A percentile compares a stretch with the other conserved stretches of the same genome.
phyloP scores from a whole-genome alignment of 164 flowering plant genomes.

The Chloranthus sessilifolius region DNA sequence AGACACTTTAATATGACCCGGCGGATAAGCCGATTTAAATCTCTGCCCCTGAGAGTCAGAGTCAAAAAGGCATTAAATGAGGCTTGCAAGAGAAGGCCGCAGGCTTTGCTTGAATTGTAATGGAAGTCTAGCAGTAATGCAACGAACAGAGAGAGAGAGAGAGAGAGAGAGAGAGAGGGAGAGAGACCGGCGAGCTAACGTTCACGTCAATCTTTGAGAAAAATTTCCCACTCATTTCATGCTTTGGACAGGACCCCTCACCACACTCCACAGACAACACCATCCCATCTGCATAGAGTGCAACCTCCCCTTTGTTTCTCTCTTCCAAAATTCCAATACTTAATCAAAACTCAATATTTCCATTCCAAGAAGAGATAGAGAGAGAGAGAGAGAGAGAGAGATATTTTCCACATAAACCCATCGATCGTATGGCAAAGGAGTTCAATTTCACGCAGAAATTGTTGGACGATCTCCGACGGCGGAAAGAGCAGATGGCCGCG shows the following conservation, averaged over 20 bases:
- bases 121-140: conserved; percentile 33
- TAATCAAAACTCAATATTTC: neutral
- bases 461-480: conserved; percentile 62
- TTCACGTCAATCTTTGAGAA: conserved; percentile 51
- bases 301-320: neutral
- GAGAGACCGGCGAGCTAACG: conserved; percentile 44
- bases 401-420: neutral
- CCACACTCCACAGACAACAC: conserved; percentile 52
- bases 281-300: conserved; percentile 35
- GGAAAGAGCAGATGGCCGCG: conserved; percentile 67
- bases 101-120: conserved; percentile 63
- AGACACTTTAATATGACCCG: too few relatives aligned
- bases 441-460: conserved; percentile 88
- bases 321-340: neutral
- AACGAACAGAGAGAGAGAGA: conserved; percentile 8
- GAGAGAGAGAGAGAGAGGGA: too few relatives aligned
- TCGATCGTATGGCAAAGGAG: conserved; percentile 69
- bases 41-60: too few relatives aligned
- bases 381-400: neutral
- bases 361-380: neutral
- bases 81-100: conserved; percentile 32
- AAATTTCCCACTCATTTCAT: conserved; percentile 7
- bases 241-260: conserved; percentile 26
- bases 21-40: too few relatives aligned
- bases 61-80: neutral